phyloP scores from a whole-genome alignment of 176 grass and related monocot genomes.

The Carex kokanica region DNA sequence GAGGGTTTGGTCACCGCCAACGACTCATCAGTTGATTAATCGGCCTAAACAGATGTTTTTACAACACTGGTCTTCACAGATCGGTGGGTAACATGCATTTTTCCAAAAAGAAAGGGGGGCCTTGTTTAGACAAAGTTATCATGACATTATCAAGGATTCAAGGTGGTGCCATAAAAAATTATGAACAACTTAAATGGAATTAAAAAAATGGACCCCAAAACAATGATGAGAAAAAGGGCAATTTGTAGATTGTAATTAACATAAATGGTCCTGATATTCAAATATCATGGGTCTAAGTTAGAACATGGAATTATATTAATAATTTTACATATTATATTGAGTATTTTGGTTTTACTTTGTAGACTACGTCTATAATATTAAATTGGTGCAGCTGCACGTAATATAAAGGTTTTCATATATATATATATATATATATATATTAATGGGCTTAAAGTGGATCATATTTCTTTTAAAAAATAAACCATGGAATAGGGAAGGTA shows the following conservation, averaged over 20 bases:
- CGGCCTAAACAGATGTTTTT: no score
- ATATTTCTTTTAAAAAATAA: background rate
- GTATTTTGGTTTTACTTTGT: background rate
- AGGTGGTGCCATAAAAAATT: background rate
- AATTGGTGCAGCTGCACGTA: background rate
- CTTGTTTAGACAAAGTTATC: background rate
- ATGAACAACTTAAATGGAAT: background rate
- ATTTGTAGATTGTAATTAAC: background rate
- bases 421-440: background rate
- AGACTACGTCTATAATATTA: background rate
- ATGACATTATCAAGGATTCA: background rate
- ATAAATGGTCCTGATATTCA: background rate
- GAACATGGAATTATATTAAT: background rate
- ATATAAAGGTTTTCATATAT: background rate
- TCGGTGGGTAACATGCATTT: background rate
- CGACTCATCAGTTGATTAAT: no score
- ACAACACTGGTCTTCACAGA: background rate
- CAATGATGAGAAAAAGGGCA: background rate
- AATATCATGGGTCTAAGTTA: background rate
- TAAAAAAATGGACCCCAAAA: background rate
- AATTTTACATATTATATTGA: background rate
- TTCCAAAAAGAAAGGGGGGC: background rate
- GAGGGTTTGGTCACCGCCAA: no score
- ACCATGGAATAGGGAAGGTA: background rate
- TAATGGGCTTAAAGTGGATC: no score